Percentiles rank a stretch among this genome's conserved stretches.
These are phyloP conservation scores for Zygnema circumcarinatum DNA, from an alignment of 139 green algal species.

Conservation along the genomic window DNA sequence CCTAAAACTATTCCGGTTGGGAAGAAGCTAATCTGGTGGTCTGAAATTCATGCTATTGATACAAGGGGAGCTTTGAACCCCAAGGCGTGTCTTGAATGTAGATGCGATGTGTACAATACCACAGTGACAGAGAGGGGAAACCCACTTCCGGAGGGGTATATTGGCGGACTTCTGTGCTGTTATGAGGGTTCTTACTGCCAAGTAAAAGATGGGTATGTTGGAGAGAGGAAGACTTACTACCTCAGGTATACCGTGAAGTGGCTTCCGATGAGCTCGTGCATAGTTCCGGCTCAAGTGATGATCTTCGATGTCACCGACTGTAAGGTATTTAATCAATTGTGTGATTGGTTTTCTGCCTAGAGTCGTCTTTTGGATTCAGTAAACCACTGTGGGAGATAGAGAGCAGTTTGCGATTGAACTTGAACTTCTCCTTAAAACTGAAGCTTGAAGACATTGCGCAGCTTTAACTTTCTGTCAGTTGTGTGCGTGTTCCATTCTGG, in stretches of 20 bases:
- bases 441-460: too few species aligned
- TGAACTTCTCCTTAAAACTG: too few species aligned
- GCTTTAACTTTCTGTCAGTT: too few species aligned
- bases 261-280: neutral
- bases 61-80: neutral
- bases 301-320: neutral
- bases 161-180: neutral
- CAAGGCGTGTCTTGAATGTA: neutral
- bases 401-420: too few species aligned
- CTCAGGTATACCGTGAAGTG: neutral
- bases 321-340: too few species aligned
- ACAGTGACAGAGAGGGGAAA: too few species aligned
- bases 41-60: neutral
- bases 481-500: too few species aligned
- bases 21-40: neutral
- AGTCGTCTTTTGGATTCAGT: too few species aligned
- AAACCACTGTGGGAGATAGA: too few species aligned
- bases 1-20: neutral
- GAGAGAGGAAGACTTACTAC: constrained; percentile 12
- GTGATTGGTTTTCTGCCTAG: too few species aligned
- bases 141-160: neutral
- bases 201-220: neutral
- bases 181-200: neutral
- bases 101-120: neutral
- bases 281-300: neutral